These are phyloP conservation scores for Sporisorium iseilematis-ciliati DNA, from an alignment of 1,284 basidiomycete species.

Conservation along the genomic window DNA sequence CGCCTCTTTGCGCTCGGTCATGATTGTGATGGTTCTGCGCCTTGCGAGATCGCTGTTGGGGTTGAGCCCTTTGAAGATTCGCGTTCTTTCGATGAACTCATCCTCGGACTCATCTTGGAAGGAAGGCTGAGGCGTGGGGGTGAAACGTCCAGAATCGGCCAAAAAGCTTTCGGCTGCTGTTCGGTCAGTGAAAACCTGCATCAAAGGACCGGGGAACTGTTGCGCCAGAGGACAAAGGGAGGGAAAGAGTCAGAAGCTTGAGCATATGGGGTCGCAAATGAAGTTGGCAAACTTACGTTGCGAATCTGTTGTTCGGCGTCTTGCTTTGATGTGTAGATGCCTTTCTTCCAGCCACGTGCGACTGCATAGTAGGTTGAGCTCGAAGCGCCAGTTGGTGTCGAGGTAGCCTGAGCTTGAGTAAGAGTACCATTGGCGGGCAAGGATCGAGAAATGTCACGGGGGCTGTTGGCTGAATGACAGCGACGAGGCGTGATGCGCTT, in stretches of 20 bases:
- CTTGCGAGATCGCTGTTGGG: slow-evolving; percentile 23
- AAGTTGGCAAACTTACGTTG: slow-evolving; percentile 26
- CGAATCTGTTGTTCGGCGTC: slow-evolving; percentile 48
- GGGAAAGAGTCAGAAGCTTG: not conserved
- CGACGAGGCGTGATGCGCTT: slow-evolving; percentile 8
- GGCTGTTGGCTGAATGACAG: slow-evolving; percentile 19
- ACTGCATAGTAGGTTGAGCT: slow-evolving; percentile 37
- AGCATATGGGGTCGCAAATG: not conserved
- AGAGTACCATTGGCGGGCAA: not conserved
- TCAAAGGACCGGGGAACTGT: slow-evolving; percentile 49
- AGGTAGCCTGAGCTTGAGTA: not conserved
- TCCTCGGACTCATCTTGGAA: slow-evolving; percentile 29
- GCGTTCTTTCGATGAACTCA: slow-evolving; percentile 34
- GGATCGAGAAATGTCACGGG: not conserved
- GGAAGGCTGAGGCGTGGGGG: slow-evolving; percentile 6
- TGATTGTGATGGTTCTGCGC: slow-evolving; percentile 26
- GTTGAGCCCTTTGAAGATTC: slow-evolving; percentile 41
- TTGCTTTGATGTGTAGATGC: slow-evolving; percentile 40
- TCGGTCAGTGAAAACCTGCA: slow-evolving; percentile 37
- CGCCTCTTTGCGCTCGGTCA: slow-evolving; percentile 33
- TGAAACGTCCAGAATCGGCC: slow-evolving; percentile 16
- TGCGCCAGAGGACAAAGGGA: not conserved
- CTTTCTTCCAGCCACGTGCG: slow-evolving; percentile 55
- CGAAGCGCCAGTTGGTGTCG: not conserved
- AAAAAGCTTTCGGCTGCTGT: slow-evolving; percentile 39